These are phyloP conservation scores for Croton laevigatus DNA, from an alignment of 441 rosid species.

Conservation along the genomic window DNA sequence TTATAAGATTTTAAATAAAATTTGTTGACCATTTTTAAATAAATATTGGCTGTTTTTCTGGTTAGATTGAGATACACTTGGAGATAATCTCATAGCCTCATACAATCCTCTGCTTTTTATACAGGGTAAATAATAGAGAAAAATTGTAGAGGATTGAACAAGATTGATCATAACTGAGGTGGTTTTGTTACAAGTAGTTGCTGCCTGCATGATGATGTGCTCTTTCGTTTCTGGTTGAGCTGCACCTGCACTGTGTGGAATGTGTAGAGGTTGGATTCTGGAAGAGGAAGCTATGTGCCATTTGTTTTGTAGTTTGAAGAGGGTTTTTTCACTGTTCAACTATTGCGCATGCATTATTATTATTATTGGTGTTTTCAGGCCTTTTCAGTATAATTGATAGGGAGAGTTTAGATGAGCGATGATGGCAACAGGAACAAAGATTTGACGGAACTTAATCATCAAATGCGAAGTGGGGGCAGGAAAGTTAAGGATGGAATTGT, in stretches of 20 bases:
- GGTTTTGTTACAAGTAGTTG: conserved; percentile 17
- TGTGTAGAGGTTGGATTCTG: conserved; percentile 28
- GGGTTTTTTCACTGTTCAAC: conserved; percentile 20
- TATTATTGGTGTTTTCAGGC: conserved; percentile 22
- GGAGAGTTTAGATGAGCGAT: conserved; percentile 32
- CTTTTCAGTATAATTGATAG: conserved; percentile 38
- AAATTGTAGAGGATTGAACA: conserved; percentile 11
- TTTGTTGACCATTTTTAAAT: neutral
- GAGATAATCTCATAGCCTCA: conserved; percentile 1
- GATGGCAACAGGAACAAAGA: conserved; percentile 25
- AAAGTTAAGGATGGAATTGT: conserved; percentile 39
- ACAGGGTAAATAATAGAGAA: conserved; percentile 15
- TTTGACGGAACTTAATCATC: conserved; percentile 21
- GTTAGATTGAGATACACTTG: conserved; percentile 9
- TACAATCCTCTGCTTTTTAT: conserved; percentile 20
- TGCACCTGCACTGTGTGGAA: conserved; percentile 27
- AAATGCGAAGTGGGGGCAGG: conserved; percentile 40
- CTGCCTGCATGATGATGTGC: conserved; percentile 10
- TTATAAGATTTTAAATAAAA: neutral
- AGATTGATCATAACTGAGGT: conserved; percentile 2
- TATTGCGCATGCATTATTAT: conserved; percentile 24
- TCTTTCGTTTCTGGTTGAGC: conserved; percentile 23
- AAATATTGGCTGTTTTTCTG: neutral
- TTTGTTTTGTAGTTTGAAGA: conserved; percentile 10
- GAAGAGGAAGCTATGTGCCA: conserved; percentile 10